Evolutionary conservation across 768 basidiomycete species (phyloP).

Genomic region (Pholiota conissans): DNA sequence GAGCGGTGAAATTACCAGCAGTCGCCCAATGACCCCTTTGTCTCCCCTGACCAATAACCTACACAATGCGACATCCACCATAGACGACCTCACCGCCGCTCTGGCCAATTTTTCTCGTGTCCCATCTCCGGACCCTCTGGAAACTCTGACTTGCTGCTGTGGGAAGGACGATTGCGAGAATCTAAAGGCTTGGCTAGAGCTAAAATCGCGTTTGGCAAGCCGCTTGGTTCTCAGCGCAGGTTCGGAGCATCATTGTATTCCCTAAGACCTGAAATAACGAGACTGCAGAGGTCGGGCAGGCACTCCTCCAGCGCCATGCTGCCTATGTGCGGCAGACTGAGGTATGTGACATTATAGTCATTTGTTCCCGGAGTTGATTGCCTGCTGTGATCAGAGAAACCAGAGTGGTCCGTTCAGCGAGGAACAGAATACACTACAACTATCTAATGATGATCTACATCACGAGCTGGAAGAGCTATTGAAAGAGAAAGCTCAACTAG

Average conservation of each 20-base stretch:
- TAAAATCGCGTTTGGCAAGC: conserved; percentile 73
- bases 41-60: conserved; percentile 52
- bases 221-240: conserved; percentile 85
- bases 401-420: conserved; percentile 14
- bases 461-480: conserved; percentile 35
- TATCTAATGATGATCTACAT: conserved; percentile 18
- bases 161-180: conserved; percentile 65
- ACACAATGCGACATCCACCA: conserved; percentile 55
- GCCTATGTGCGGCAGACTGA: conserved; percentile 77
- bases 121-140: conserved; percentile 69
- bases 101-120: conserved; percentile 71
- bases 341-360: conserved; percentile 34
- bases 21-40: conserved; percentile 47
- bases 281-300: conserved; percentile 88
- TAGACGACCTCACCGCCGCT: conserved; percentile 79
- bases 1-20: conserved; percentile 16
- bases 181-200: conserved; percentile 57
- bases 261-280: conserved; percentile 4
- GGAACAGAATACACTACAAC: conserved; percentile 12
- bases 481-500: conserved; percentile 60
- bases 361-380: conserved; percentile 9
- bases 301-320: conserved; percentile 83
- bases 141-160: conserved; percentile 62
- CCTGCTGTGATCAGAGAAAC: conserved; percentile 20
- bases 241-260: conserved; percentile 36